A percentile compares a stretch with the other conserved stretches of the same genome.
Conservation (phyloP, 345 rosid genomes). For the Populus davidiana region DNA sequence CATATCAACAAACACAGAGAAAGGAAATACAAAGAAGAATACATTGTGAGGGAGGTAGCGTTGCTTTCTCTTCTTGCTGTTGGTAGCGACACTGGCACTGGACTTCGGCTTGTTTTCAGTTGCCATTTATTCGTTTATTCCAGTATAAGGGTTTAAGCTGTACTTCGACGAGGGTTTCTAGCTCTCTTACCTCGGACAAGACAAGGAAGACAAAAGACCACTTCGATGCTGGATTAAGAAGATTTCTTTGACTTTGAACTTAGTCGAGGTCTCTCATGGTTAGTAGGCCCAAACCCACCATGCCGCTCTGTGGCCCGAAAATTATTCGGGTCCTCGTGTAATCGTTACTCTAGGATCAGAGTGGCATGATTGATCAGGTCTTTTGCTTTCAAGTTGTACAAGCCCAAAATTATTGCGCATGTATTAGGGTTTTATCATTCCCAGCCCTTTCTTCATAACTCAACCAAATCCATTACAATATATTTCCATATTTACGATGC, state of each 20-base stretch:
- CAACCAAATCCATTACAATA: neutral
- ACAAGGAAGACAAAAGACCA: neutral
- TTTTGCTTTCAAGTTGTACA: too few relatives aligned
- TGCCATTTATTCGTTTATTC: conserved; percentile 36
- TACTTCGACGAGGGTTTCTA: neutral
- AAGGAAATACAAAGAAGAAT: neutral
- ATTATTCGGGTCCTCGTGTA: neutral
- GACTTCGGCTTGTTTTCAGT: conserved; percentile 36
- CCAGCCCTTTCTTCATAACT: neutral
- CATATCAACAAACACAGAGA: neutral
- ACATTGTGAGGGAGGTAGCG: conserved; percentile 75
- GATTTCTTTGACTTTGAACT: neutral
- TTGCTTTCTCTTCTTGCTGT: conserved; percentile 73
- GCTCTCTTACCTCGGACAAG: neutral
- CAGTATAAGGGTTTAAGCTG: neutral
- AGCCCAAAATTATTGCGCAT: too few relatives aligned
- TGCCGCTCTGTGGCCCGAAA: neutral
- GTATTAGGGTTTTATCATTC: neutral
- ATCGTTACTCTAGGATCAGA: neutral
- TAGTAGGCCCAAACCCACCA: neutral
- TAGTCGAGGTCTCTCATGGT: neutral
- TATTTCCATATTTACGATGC: too few relatives aligned
- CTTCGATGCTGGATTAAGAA: neutral
- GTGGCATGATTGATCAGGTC: neutral
- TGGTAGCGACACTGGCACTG: neutral